These are phyloP conservation scores for Penicillium sp. DNA, from an alignment of 2,329 filamentous ascomycete species.

Conservation along the genomic window DNA sequence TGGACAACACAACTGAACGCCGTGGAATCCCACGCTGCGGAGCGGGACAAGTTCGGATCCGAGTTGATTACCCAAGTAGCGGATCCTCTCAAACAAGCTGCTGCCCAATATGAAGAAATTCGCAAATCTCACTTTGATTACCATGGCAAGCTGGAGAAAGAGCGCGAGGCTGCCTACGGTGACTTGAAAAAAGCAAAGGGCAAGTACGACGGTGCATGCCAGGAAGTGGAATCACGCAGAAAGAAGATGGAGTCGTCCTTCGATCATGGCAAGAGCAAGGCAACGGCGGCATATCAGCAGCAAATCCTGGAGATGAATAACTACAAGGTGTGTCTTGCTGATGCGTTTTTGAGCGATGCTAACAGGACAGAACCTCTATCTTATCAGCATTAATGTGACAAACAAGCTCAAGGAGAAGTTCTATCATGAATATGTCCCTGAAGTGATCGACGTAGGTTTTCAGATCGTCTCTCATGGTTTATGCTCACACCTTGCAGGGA, in stretches of 20 bases:
- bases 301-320: slow-evolving; percentile 96
- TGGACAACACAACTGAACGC: slow-evolving; percentile 94
- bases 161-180: slow-evolving; percentile 78
- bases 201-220: slow-evolving; percentile 90
- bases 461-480: neutral
- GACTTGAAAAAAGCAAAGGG: slow-evolving; percentile 88
- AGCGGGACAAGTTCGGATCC: slow-evolving; percentile 82
- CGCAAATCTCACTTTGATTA: slow-evolving; percentile 90
- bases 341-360: slow-evolving; percentile 22
- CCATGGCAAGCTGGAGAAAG: slow-evolving; percentile 82
- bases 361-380: slow-evolving; percentile 75
- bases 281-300: slow-evolving; percentile 87
- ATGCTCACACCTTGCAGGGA: slow-evolving; percentile 43
- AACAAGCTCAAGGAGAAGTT: slow-evolving; percentile 98
- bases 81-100: slow-evolving; percentile 78
- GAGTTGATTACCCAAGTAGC: slow-evolving; percentile 79
- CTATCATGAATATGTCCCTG: slow-evolving; percentile 94
- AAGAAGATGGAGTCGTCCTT: slow-evolving; percentile 96
- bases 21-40: slow-evolving; percentile 80
- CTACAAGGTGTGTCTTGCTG: slow-evolving; percentile 59
- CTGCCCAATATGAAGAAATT: slow-evolving; percentile 79
- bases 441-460: slow-evolving; percentile 75
- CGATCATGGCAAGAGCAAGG: slow-evolving; percentile 81
- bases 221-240: slow-evolving; percentile 89
- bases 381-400: slow-evolving; percentile 93